Evolutionary conservation across 805 yeast species (phyloP), one percentile per base, ranked within the genome.

Genomic region (Teunomyces aglyptinius): DNA sequence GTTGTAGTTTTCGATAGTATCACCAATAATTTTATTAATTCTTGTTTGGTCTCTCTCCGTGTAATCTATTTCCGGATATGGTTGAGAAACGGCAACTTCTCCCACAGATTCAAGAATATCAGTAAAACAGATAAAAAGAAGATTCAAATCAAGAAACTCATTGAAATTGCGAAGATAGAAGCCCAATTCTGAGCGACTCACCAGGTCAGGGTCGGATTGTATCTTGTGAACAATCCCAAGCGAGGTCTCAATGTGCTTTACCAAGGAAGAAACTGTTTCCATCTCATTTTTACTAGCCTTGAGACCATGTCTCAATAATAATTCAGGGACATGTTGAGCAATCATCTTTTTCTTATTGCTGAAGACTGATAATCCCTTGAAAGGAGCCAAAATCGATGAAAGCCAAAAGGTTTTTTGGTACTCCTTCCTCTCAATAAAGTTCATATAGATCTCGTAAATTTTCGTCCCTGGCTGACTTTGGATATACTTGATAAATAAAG

Each of bases 241-340:
- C 1, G 77, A 65, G 5, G 38, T 32, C 6, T 47, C 49, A n/a
- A 51, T 45, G 19, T 52, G 48, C 19, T 50, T 65, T 1, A 81
- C 68, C 24, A 83, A 64, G 32, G 66, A 64, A 1, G 81, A 60
- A 0, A 82, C 77, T 13, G 70, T 64, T 2, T 77, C 83, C 13
- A 80, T 79, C 38, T 81, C 84, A 41, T 65, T 67, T 45, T 76
- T 75, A 6, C 89, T 81, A 46, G 80, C 73, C 58, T 86, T 84
- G 28, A 91, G 61, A 0, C 95, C 92, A 48, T 86, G 89, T 53
- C 80, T 76, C 27, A 87, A 63, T 6, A 86, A 74, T 31, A 76
- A 55, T 38, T 75, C 79, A 1, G 77, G 67, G 1, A 81, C 83
- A 43, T 61, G 65, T 5, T 51, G 54, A 34, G 61, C 58, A 40